Base-by-base conservation (phyloP, 768 basidiomycete species). In the Boletus bicolor region DNA sequence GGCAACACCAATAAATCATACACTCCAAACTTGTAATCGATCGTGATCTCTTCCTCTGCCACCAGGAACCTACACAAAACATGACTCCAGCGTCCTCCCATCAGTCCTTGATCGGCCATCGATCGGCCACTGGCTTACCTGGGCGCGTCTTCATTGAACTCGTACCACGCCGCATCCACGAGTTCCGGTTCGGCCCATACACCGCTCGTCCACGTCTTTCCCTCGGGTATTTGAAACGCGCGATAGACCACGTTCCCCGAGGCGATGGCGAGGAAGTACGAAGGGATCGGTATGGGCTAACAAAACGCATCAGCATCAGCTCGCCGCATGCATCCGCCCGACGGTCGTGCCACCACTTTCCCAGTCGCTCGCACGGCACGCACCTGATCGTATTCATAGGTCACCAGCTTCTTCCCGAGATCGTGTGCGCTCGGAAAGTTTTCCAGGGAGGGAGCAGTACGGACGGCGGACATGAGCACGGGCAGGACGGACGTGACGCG, bases 181-280 rank as follows among this genome's bases (percentile, higher is more conserved):
- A 86, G 72, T 62, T 87, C 85, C 0, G 94, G 93, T 72, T 97
- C 93, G 1, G 92, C 84, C 94, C 93, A 98, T 2, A 93, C 80
- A 5, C 94, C 94, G 11, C 82, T 86, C 24, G 77, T 87, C 90
- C 95, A 93, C 34, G 75, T 65, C 61, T 85, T 86, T 30, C 84
- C 88, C 45, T 82, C 73, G 14, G 79, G 71, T 39, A 75, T 71
- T 10, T 81, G 73, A 68, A 93, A 91, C 0, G 82, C 62, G 2
- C 77, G 81, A 71, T 93, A 94, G 28, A 79, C 79, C 2, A 96
- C 77, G 64, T 95, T 87, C 7, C 93, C 94, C 0, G 83, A 80
- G 0, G 94, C 94, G 50, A 98, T 87, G 7, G 95, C 95, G 56
- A 97, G 80, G 30, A 98, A 76, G 69, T 98, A 97, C 0, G 87